phyloP scores from a whole-genome alignment of 768 basidiomycete species.

The Kwoniella dejecticola region DNA sequence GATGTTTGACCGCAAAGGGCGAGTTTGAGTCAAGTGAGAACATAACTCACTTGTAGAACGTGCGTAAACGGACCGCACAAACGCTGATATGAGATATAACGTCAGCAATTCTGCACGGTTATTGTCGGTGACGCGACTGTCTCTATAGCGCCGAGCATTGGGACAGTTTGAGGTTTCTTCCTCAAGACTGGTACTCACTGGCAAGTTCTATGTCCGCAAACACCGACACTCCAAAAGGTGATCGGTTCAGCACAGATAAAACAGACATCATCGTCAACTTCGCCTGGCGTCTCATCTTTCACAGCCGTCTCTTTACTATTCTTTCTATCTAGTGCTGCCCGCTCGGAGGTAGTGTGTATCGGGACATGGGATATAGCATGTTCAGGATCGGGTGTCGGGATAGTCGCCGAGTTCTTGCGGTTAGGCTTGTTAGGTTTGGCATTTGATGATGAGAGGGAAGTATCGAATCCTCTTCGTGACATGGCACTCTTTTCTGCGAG shows the following conservation, averaged over 20 bases:
- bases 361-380: slow-evolving; percentile 27
- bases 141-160: too few relatives aligned
- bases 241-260: slow-evolving; percentile 95
- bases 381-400: slow-evolving; percentile 25
- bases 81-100: slow-evolving; percentile 57
- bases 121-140: too few relatives aligned
- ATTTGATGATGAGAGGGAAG: slow-evolving; percentile 8
- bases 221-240: slow-evolving; percentile 82
- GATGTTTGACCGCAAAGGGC: too few relatives aligned
- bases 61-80: slow-evolving; percentile 81
- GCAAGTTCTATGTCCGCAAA: slow-evolving; percentile 93
- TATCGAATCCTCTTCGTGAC: slow-evolving; percentile 21
- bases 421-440: slow-evolving; percentile 4
- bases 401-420: slow-evolving; percentile 14
- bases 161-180: too few relatives aligned
- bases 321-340: slow-evolving; percentile 8
- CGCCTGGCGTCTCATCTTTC: slow-evolving; percentile 17
- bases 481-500: neutral
- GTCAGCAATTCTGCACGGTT: slow-evolving; percentile 7
- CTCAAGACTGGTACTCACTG: slow-evolving; percentile 59
- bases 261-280: slow-evolving; percentile 59
- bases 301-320: slow-evolving; percentile 8
- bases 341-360: slow-evolving; percentile 25
- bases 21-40: too few relatives aligned
- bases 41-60: slow-evolving; percentile 71